phyloP scores from a whole-genome alignment of 257 asterid genomes.

The Scutellaria galericulata region DNA sequence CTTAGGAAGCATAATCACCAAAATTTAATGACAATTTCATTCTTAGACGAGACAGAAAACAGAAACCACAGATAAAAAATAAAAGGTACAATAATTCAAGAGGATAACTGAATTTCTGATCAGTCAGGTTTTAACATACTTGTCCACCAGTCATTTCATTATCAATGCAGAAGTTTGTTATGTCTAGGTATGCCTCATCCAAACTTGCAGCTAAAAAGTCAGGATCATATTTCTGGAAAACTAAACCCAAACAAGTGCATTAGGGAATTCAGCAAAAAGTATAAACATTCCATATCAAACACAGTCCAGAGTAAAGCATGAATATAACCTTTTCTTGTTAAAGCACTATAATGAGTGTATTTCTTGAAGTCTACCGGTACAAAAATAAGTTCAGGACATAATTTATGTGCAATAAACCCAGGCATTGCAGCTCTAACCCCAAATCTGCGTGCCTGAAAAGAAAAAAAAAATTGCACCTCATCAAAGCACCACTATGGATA shows the following conservation, averaged over 20 bases:
- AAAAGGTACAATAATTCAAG: slow-evolving; percentile 8
- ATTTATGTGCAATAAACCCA: slow-evolving; percentile 91
- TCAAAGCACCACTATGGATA: slow-evolving; percentile 20
- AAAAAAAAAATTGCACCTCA: slow-evolving; percentile 32
- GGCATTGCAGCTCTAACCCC: slow-evolving; percentile 99
- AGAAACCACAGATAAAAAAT: slow-evolving; percentile 16
- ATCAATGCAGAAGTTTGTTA: slow-evolving; percentile 74
- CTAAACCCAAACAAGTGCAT: slow-evolving; percentile 46
- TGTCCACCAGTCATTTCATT: slow-evolving; percentile 72
- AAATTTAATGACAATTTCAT: slow-evolving; percentile 11
- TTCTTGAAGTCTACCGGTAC: slow-evolving; percentile 88
- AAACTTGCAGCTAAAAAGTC: slow-evolving; percentile 82
- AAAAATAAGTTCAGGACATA: slow-evolving; percentile 80
- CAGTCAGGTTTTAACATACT: slow-evolving; percentile 55
- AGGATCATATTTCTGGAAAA: slow-evolving; percentile 82
- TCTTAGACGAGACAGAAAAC: slow-evolving; percentile 32
- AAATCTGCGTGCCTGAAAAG: slow-evolving; percentile 80
- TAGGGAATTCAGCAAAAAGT: slow-evolving; percentile 34
- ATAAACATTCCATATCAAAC: background rate
- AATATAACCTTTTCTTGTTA: slow-evolving; percentile 83
- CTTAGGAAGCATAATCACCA: slow-evolving; percentile 45
- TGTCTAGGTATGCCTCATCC: slow-evolving; percentile 99
- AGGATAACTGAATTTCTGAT: slow-evolving; percentile 20
- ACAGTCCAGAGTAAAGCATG: slow-evolving; percentile 30
- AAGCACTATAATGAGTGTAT: slow-evolving; percentile 75